These are phyloP conservation scores for Ustilago esculenta DNA, from an alignment of 1,284 basidiomycete genomes.

Conservation along the genomic window DNA sequence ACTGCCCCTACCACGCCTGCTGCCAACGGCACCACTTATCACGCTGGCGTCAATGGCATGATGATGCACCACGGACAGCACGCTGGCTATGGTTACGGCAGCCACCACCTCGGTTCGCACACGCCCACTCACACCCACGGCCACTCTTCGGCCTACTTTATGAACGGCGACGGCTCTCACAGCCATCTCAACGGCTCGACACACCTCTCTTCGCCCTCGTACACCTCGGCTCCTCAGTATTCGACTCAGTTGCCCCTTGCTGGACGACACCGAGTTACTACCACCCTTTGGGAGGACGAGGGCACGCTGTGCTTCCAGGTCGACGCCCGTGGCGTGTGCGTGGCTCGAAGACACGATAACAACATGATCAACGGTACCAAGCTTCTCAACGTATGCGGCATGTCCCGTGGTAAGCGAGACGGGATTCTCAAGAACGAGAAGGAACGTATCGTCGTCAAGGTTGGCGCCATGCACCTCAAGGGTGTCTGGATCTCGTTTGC, in stretches of 20 bases:
- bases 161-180: constrained; percentile 51
- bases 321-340: constrained; percentile 64
- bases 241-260: constrained; percentile 61
- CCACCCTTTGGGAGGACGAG: constrained; percentile 67
- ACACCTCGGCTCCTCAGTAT: constrained; percentile 60
- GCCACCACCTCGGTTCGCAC: constrained; percentile 49
- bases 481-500: constrained; percentile 67
- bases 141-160: constrained; percentile 49
- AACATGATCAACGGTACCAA: constrained; percentile 68
- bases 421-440: constrained; percentile 67
- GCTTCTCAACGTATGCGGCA: constrained; percentile 65
- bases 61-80: constrained; percentile 57
- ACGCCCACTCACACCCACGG: constrained; percentile 45
- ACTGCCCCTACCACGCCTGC: constrained; percentile 46
- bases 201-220: constrained; percentile 53
- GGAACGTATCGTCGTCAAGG: constrained; percentile 67
- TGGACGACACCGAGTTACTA: constrained; percentile 64
- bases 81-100: constrained; percentile 42
- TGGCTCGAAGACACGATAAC: constrained; percentile 66
- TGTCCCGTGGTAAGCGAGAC: constrained; percentile 67
- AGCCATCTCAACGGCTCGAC: constrained; percentile 48
- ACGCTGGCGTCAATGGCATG: constrained; percentile 46
- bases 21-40: constrained; percentile 39
- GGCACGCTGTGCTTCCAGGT: constrained; percentile 67
- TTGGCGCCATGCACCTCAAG: constrained; percentile 66